Conservation (phyloP, 1,139 yeast genomes). For the Nakaseomyces uthaithaninus region DNA sequence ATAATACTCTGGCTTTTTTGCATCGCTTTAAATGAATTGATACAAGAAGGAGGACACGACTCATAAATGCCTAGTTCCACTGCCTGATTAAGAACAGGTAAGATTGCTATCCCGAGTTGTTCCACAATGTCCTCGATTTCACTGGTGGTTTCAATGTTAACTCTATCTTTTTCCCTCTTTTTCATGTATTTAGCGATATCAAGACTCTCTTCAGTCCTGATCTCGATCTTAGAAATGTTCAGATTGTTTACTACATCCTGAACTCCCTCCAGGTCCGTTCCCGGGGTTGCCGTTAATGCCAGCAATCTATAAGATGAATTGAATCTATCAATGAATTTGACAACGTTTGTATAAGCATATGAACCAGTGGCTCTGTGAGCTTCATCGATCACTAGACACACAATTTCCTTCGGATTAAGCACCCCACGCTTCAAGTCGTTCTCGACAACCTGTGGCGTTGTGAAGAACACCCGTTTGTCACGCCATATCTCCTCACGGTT, state of each 20-base stretch:
- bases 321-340: conserved; percentile 53
- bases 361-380: conserved; percentile 92
- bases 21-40: conserved; percentile 67
- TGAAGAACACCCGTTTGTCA: conserved; percentile 69
- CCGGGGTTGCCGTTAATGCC: conserved; percentile 95
- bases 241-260: conserved; percentile 75
- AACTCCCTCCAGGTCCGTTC: conserved; percentile 77
- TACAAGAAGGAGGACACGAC: conserved; percentile 52
- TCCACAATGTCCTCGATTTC: conserved; percentile 48
- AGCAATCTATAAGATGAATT: conserved; percentile 63
- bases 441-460: conserved; percentile 95
- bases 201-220: conserved; percentile 74
- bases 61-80: conserved; percentile 55
- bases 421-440: conserved; percentile 74
- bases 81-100: conserved; percentile 58
- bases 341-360: conserved; percentile 81
- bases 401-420: conserved; percentile 65
- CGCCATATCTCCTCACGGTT: conserved; percentile 72
- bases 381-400: conserved; percentile 81
- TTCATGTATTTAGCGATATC: conserved; percentile 80
- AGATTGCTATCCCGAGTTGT: conserved; percentile 50
- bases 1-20: conserved; percentile 55
- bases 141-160: conserved; percentile 45
- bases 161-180: conserved; percentile 51
- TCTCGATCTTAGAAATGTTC: conserved; percentile 67